These are phyloP conservation scores for Termitomyces heimii DNA, from an alignment of 768 basidiomycete species.

Conservation along the genomic window DNA sequence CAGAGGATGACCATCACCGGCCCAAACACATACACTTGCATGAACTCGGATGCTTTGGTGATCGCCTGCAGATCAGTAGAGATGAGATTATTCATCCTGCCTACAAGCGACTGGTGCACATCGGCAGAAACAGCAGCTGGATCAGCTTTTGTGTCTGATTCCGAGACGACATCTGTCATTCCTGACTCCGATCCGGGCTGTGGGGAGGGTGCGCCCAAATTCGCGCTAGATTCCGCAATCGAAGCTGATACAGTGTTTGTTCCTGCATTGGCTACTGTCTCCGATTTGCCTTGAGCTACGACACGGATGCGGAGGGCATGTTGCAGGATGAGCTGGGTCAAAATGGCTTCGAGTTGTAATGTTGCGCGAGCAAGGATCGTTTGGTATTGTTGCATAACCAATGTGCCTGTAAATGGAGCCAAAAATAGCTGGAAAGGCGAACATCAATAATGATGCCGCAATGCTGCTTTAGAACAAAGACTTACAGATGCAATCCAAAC, in stretches of 20 bases:
- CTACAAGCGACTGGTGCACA: conserved; percentile 35
- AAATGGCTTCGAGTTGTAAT: conserved; percentile 41
- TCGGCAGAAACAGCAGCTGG: conserved; percentile 5
- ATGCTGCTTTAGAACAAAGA: conserved; percentile 31
- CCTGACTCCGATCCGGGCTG: background rate
- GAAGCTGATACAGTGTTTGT: background rate
- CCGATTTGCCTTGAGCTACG: conserved; percentile 28
- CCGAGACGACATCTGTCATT: background rate
- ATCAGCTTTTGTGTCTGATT: conserved; percentile 4
- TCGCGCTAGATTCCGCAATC: background rate
- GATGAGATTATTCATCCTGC: conserved; percentile 73
- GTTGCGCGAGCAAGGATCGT: conserved; percentile 34
- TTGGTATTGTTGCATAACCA: conserved; percentile 12
- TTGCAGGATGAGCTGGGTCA: conserved; percentile 36
- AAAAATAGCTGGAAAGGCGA: conserved; percentile 30
- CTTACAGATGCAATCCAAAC: conserved; percentile 47
- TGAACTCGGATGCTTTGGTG: conserved; percentile 25
- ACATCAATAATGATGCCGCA: conserved; percentile 36
- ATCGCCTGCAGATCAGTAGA: conserved; percentile 49
- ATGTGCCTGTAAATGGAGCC: conserved; percentile 1
- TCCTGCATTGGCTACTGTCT: conserved; percentile 3
- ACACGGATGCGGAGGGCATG: conserved; percentile 55
- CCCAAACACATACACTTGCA: conserved; percentile 26
- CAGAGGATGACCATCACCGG: conserved; percentile 32
- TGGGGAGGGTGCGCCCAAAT: background rate